A percentile compares a stretch with the other conserved stretches of the same genome.
phyloP scores from a whole-genome alignment of 352 stramenopile species.

The Phytophthora pini region DNA sequence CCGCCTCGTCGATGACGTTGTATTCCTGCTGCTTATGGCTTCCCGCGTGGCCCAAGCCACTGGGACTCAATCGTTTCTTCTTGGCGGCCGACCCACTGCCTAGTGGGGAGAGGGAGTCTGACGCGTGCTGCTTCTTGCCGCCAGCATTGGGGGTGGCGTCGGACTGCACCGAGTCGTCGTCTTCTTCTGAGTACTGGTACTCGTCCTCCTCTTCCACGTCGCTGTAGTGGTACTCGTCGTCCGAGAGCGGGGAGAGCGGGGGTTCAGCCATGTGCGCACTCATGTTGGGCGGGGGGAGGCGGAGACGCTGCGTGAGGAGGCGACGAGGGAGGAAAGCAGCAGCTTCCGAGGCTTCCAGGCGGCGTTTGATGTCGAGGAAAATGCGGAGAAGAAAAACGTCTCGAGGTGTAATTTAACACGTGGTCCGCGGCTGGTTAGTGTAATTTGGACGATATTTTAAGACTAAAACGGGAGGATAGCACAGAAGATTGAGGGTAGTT shows the following conservation, averaged over 20 bases:
- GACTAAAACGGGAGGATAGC: background rate
- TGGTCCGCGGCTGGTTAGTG: background rate
- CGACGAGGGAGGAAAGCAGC: conserved; percentile 5
- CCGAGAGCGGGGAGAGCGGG: conserved; percentile 61
- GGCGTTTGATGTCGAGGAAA: conserved; percentile 26
- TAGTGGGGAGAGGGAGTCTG: conserved; percentile 47
- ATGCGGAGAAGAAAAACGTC: conserved; percentile 25
- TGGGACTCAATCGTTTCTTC: conserved; percentile 71
- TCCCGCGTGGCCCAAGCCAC: conserved; percentile 40
- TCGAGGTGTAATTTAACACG: background rate
- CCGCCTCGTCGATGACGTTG: conserved; percentile 84
- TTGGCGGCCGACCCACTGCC: conserved; percentile 59
- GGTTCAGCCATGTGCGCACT: conserved; percentile 15
- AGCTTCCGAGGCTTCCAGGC: conserved; percentile 2
- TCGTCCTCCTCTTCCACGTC: conserved; percentile 79
- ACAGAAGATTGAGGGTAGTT: background rate
- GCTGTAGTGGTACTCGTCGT: conserved; percentile 89
- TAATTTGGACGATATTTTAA: background rate
- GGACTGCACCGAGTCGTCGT: conserved; percentile 37
- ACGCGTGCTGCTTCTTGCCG: conserved; percentile 43
- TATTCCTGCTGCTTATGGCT: conserved; percentile 59
- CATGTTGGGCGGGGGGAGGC: conserved; percentile 15
- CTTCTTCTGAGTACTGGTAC: conserved; percentile 71
- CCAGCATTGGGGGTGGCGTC: conserved; percentile 23
- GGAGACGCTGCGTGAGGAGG: background rate